Evolutionary conservation across 2,329 filamentous ascomycete species (phyloP).

Genomic region (Akanthomyces dipterigenus): DNA sequence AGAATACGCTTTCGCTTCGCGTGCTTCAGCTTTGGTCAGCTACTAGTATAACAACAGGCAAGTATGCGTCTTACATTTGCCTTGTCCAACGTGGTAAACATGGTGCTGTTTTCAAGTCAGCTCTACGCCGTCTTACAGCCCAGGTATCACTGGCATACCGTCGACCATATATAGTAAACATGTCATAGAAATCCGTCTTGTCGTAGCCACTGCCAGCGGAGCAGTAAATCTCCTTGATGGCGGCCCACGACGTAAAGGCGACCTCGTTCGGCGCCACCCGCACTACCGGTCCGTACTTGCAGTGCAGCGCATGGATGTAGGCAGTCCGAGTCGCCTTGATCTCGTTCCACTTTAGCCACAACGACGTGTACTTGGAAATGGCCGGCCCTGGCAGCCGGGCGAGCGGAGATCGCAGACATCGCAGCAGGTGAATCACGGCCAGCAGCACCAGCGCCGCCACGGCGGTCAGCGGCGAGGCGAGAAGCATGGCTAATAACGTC

Average conservation of each 20-base stretch:
- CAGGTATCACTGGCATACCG: constrained; percentile 31
- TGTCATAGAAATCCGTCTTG: constrained; percentile 57
- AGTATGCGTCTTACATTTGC: constrained; percentile 34
- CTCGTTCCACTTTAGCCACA: constrained; percentile 49
- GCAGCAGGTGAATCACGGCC: constrained; percentile 19
- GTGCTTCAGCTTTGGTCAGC: constrained; percentile 37
- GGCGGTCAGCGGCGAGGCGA: constrained; percentile 24
- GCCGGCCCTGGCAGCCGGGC: constrained; percentile 41
- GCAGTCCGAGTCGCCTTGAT: constrained; percentile 44
- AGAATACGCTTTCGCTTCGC: constrained; percentile 55
- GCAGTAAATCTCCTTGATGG: constrained; percentile 57
- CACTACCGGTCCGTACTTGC: constrained; percentile 49
- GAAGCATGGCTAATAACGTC: not conserved
- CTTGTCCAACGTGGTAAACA: constrained; percentile 54
- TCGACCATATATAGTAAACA: constrained; percentile 52
- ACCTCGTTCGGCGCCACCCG: constrained; percentile 53
- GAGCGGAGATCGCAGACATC: constrained; percentile 27
- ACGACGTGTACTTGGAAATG: constrained; percentile 42
- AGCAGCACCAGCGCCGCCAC: constrained; percentile 20
- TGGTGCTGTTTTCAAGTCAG: constrained; percentile 36
- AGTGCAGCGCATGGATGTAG: constrained; percentile 51
- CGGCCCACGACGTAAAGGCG: constrained; percentile 49
- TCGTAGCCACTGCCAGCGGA: constrained; percentile 57
- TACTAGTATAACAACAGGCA: not conserved
- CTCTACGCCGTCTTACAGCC: not conserved